These are phyloP conservation scores for Russula abietina DNA, from an alignment of 768 basidiomycete genomes.

Conservation along the genomic window DNA sequence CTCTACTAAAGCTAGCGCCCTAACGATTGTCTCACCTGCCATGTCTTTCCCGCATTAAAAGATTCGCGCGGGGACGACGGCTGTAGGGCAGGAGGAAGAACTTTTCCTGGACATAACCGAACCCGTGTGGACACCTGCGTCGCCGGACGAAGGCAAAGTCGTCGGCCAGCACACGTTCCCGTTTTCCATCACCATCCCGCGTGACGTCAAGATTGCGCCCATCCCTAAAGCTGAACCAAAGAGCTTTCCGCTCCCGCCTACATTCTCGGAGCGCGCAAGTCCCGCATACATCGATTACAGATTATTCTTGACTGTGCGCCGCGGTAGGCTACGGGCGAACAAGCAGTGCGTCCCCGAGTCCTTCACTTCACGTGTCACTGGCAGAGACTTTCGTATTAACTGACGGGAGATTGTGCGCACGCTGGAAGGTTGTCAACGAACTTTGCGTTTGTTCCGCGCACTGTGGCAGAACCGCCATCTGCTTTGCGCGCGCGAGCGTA, in stretches of 20 bases:
- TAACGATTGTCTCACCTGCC: background rate
- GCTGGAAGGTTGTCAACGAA: conserved; percentile 31
- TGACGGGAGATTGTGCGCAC: background rate
- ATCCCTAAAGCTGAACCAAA: background rate
- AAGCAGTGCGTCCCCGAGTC: conserved; percentile 37
- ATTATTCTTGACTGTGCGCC: conserved; percentile 44
- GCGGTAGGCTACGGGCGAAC: conserved; percentile 44
- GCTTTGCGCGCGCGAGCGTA: conserved; percentile 35
- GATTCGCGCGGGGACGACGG: conserved; percentile 16
- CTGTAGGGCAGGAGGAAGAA: conserved; percentile 17
- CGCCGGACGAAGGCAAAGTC: conserved; percentile 5
- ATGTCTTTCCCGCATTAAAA: background rate
- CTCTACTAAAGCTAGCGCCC: too few relatives aligned
- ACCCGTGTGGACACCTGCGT: conserved; percentile 14
- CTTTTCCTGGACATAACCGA: conserved; percentile 14
- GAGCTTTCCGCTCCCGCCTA: conserved; percentile 14
- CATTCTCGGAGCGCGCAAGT: conserved; percentile 39
- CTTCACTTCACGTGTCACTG: background rate
- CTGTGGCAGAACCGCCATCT: conserved; percentile 35
- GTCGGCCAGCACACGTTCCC: conserved; percentile 8
- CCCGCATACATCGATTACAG: conserved; percentile 54
- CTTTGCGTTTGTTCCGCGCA: conserved; percentile 34
- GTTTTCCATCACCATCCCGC: conserved; percentile 18
- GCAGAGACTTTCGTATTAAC: too few relatives aligned
- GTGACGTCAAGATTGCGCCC: background rate